phyloP scores from a whole-genome alignment of 169 alveolate species.

The Babesia divergens region DNA sequence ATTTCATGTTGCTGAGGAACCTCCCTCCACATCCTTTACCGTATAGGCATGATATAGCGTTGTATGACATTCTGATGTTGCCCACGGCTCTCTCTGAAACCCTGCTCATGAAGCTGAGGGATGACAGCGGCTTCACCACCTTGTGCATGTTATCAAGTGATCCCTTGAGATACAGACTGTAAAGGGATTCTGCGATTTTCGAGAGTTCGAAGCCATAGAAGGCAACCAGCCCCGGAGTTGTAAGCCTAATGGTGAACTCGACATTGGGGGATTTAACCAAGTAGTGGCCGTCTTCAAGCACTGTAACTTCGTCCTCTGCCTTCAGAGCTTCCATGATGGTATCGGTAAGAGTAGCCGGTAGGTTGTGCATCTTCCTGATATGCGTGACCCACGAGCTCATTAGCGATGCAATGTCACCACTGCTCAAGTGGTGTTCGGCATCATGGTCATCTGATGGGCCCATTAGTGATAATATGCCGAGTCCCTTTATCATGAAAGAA shows the following conservation, averaged over 20 bases:
- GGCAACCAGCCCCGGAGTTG: conserved; percentile 22
- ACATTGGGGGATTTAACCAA: not conserved
- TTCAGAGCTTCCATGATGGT: not conserved
- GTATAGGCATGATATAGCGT: not conserved
- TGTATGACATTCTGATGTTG: not conserved
- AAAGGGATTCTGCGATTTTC: conserved; percentile 15
- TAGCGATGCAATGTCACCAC: conserved; percentile 8
- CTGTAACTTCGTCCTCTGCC: conserved; percentile 1
- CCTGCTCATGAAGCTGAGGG: conserved; percentile 8
- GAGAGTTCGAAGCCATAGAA: conserved; percentile 50
- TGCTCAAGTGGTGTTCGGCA: not conserved
- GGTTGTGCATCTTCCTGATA: conserved; percentile 21
- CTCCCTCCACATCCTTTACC: not conserved
- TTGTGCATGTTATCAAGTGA: conserved; percentile 26
- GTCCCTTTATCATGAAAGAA: conserved; percentile 21
- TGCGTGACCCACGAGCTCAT: conserved; percentile 52
- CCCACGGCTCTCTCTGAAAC: not conserved
- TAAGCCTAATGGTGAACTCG: conserved; percentile 5
- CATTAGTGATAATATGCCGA: conserved; percentile 36
- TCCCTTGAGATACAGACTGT: conserved; percentile 10
- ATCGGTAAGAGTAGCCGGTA: conserved; percentile 33
- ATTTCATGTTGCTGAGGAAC: not conserved
- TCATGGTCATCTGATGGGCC: not conserved
- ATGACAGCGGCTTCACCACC: conserved; percentile 6
- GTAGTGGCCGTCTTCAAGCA: conserved; percentile 19